These are phyloP conservation scores for Lactarius akahatsu DNA, from an alignment of 768 basidiomycete species.

Conservation along the genomic window DNA sequence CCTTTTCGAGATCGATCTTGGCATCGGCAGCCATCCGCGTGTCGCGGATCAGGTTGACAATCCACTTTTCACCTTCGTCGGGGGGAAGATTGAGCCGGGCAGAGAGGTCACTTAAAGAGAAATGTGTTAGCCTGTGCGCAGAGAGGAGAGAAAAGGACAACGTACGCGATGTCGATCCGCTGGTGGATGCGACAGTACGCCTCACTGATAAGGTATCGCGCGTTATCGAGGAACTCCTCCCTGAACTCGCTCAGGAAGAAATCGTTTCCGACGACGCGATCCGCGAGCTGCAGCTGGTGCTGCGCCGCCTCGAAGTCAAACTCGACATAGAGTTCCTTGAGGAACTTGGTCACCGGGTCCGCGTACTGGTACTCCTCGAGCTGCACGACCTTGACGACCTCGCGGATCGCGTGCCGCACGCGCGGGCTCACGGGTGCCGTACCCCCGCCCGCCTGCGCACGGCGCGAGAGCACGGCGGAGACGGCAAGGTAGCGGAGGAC, in stretches of 20 bases:
- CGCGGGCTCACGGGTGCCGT: conserved; percentile 55
- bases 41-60: conserved; percentile 95
- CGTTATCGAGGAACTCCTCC: conserved; percentile 96
- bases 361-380: conserved; percentile 93
- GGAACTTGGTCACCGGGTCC: conserved; percentile 87
- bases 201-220: conserved; percentile 93
- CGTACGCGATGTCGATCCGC: conserved; percentile 81
- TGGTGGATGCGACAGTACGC: conserved; percentile 98
- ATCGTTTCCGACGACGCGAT: conserved; percentile 83
- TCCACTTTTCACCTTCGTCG: conserved; percentile 99
- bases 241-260: conserved; percentile 91
- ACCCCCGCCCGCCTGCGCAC: conserved; percentile 54
- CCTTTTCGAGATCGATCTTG: conserved; percentile 96
- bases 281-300: conserved; percentile 71
- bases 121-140: background rate
- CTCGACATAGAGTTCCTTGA: conserved; percentile 90
- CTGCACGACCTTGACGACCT: conserved; percentile 90
- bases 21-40: conserved; percentile 96
- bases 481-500: conserved; percentile 91
- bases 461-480: conserved; percentile 89
- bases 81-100: conserved; percentile 87
- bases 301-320: conserved; percentile 98
- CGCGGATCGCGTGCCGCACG: conserved; percentile 84
- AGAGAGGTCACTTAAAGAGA: conserved; percentile 70
- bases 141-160: conserved; percentile 1